phyloP scores from a whole-genome alignment of 805 yeast species.

The Yarrowia hollandica region DNA sequence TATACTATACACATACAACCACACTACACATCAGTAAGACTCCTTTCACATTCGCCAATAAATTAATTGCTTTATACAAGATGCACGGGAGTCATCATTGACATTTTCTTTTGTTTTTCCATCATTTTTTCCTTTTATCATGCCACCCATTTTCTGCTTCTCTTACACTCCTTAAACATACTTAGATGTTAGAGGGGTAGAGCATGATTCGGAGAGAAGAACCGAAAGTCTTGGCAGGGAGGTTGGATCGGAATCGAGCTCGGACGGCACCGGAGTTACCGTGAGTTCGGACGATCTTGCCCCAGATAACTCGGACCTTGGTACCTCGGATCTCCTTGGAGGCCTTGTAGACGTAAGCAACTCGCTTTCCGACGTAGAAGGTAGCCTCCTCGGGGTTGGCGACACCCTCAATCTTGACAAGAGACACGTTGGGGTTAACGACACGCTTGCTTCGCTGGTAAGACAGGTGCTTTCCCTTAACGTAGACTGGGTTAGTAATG shows the following conservation, averaged over 20 bases:
- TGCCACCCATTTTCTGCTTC: background rate
- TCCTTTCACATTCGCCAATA: conserved; percentile 27
- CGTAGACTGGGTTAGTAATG: conserved; percentile 61
- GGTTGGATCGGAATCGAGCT: conserved; percentile 98
- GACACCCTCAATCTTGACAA: conserved; percentile 97
- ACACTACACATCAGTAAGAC: background rate
- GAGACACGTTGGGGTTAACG: conserved; percentile 97
- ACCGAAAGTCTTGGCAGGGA: conserved; percentile 99
- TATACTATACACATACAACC: background rate
- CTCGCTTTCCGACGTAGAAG: conserved; percentile 99
- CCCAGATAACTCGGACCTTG: conserved; percentile 99
- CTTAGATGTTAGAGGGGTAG: conserved; percentile 99
- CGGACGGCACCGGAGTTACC: conserved; percentile 98
- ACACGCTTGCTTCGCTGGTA: conserved; percentile 99
- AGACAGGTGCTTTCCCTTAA: conserved; percentile 99
- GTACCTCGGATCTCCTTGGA: conserved; percentile 97
- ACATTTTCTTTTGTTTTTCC: conserved; percentile 27
- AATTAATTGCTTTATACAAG: conserved; percentile 29
- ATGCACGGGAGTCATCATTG: conserved; percentile 27
- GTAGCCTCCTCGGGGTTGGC: conserved; percentile 87
- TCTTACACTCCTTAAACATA: background rate
- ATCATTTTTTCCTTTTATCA: conserved; percentile 14
- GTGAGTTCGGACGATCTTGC: conserved; percentile 97
- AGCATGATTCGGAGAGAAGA: conserved; percentile 99
- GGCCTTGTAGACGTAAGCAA: conserved; percentile 99